phyloP scores from a whole-genome alignment of 805 yeast species.

The Teunomyces lycoperdinae region DNA sequence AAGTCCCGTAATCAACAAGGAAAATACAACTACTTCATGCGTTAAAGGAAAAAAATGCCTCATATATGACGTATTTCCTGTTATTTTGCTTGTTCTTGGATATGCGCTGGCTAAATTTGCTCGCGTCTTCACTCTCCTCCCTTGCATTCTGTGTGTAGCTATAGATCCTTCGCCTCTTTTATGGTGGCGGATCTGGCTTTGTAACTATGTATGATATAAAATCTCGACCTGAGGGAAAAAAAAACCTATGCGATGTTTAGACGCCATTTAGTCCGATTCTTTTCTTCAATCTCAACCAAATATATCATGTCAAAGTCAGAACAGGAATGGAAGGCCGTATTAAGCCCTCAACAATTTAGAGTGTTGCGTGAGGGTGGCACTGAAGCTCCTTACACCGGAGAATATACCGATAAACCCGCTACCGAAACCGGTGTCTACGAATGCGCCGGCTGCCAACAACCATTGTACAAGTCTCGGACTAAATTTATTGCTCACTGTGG shows the following conservation, averaged over 20 bases:
- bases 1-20: constrained; percentile 55
- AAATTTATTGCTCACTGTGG: constrained; percentile 94
- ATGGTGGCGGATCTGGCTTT: not conserved
- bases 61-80: too few relatives aligned
- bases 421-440: constrained; percentile 60
- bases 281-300: not conserved
- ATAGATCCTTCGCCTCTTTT: not conserved
- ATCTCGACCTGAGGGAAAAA: not conserved
- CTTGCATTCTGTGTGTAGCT: constrained; percentile 2
- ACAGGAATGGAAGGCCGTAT: constrained; percentile 74
- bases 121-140: not conserved
- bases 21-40: constrained; percentile 66
- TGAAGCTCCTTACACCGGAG: constrained; percentile 65
- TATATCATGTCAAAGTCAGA: constrained; percentile 37
- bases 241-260: not conserved
- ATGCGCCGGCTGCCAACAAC: constrained; percentile 84
- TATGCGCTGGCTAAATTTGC: too few relatives aligned
- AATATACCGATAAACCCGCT: constrained; percentile 52
- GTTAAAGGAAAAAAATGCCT: constrained; percentile 32
- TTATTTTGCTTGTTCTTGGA: too few relatives aligned
- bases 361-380: constrained; percentile 76
- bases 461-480: constrained; percentile 73
- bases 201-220: not conserved
- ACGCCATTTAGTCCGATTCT: not conserved
- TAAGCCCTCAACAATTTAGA: constrained; percentile 73